Evolutionary conservation across 108 stramenopile species (phyloP).

Genomic region (Pseudonitzschia pungens): DNA sequence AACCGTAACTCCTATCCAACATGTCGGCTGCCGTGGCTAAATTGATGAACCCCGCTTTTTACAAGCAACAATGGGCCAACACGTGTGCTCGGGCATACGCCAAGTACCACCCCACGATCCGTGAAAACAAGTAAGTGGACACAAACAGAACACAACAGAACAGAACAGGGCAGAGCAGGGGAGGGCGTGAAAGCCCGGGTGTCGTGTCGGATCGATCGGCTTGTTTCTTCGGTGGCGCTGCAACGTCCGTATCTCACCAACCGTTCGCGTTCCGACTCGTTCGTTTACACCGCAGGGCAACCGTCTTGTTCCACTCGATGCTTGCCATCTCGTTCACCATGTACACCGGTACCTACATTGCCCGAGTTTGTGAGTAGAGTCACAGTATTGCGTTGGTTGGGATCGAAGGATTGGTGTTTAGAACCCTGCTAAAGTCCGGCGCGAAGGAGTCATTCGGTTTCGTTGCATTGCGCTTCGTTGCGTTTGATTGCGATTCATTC

Average conservation of each 20-base stretch:
- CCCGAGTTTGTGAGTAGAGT: slow-evolving; percentile 39
- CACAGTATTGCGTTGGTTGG: no score
- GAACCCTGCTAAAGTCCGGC: no score
- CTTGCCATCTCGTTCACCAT: slow-evolving; percentile 33
- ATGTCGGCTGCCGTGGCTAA: slow-evolving; percentile 40
- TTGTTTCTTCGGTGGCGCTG: neutral
- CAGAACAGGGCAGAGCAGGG: no score
- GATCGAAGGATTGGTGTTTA: no score
- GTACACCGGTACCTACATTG: slow-evolving; percentile 39
- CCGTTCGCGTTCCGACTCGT: neutral
- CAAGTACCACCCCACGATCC: slow-evolving; percentile 34
- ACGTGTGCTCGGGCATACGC: slow-evolving; percentile 25
- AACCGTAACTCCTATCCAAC: slow-evolving; percentile 11
- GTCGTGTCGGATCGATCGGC: neutral
- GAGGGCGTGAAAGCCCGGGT: no score
- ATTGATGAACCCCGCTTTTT: slow-evolving; percentile 37
- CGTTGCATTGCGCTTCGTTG: no score
- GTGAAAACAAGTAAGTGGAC: slow-evolving; percentile 34
- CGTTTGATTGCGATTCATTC: no score
- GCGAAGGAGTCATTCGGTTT: no score
- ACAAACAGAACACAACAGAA: neutral
- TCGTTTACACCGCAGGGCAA: slow-evolving; percentile 7
- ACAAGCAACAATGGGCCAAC: slow-evolving; percentile 21
- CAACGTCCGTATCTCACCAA: no score
- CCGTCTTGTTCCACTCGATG: slow-evolving; percentile 37